Conservation (phyloP, 495 filamentous ascomycete genomes). For the Lophiotrema nucula region DNA sequence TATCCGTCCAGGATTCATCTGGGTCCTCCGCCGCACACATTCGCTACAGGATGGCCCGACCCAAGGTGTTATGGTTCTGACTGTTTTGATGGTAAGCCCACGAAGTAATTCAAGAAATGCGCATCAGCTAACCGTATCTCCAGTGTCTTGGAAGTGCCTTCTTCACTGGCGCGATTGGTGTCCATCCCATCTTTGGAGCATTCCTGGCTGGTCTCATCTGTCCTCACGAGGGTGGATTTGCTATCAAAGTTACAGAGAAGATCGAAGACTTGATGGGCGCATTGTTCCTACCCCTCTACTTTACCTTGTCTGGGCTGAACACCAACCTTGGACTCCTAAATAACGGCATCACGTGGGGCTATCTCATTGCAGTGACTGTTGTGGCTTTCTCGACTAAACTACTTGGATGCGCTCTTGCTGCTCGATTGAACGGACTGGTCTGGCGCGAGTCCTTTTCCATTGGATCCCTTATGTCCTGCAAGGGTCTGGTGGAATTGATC, state of each 20-base stretch:
- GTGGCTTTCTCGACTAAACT: slow-evolving; percentile 88
- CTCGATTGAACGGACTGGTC: slow-evolving; percentile 72
- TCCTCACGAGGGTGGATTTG: slow-evolving; percentile 91
- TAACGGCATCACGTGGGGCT: slow-evolving; percentile 83
- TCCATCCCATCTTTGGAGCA: slow-evolving; percentile 86
- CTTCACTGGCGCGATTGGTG: slow-evolving; percentile 91
- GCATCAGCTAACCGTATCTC: too few relatives aligned
- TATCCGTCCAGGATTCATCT: slow-evolving; percentile 76
- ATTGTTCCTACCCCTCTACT: slow-evolving; percentile 90
- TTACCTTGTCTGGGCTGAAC: slow-evolving; percentile 85
- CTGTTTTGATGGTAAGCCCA: slow-evolving; percentile 75
- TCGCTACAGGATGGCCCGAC: slow-evolving; percentile 88
- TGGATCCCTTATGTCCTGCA: slow-evolving; percentile 94
- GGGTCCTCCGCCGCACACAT: slow-evolving; percentile 67
- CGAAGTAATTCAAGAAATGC: too few relatives aligned
- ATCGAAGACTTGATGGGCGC: slow-evolving; percentile 88
- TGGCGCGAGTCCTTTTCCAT: slow-evolving; percentile 95
- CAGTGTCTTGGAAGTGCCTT: slow-evolving; percentile 82
- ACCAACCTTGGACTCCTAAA: slow-evolving; percentile 87
- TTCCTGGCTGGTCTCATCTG: slow-evolving; percentile 93
- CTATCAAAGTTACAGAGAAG: slow-evolving; percentile 93
- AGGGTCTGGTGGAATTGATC: slow-evolving; percentile 93
- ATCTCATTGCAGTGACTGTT: slow-evolving; percentile 79
- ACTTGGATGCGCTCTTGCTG: slow-evolving; percentile 77
- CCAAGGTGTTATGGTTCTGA: slow-evolving; percentile 80